Evolutionary conservation across 208 protist genomes (phyloP).

Genomic region (Leishmania braziliensis): DNA sequence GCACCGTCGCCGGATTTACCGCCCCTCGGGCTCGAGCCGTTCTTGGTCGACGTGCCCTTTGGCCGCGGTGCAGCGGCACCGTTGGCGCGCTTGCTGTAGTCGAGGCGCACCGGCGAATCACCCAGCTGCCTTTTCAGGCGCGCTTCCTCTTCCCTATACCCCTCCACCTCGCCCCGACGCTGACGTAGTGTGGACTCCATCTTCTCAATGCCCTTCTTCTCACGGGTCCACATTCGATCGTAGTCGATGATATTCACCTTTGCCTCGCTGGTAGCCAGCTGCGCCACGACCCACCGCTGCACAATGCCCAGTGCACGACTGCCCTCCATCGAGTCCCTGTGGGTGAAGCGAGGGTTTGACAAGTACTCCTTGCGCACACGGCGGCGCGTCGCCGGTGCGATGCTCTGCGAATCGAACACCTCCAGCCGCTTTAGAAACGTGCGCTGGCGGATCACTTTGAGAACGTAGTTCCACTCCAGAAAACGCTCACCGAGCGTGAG

Average conservation of each 20-base stretch:
- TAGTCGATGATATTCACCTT: constrained; percentile 19
- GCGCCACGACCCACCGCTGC: constrained; percentile 53
- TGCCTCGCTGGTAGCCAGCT: constrained; percentile 36
- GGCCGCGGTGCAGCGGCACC: background rate
- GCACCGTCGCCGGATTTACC: background rate
- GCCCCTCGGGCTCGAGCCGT: background rate
- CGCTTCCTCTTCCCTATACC: constrained; percentile 21
- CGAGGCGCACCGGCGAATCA: constrained; percentile 12
- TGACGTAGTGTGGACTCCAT: constrained; percentile 19
- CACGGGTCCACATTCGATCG: constrained; percentile 7
- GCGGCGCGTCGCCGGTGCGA: constrained; percentile 23
- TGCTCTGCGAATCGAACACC: constrained; percentile 42
- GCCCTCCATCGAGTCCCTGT: constrained; percentile 50
- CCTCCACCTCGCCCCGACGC: constrained; percentile 19
- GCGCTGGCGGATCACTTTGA: constrained; percentile 36
- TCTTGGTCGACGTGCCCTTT: background rate
- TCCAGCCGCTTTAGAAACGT: constrained; percentile 40
- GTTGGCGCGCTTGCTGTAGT: background rate
- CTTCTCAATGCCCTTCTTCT: constrained; percentile 20
- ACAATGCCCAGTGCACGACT: constrained; percentile 52
- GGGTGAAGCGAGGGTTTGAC: constrained; percentile 47
- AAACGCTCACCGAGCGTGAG: constrained; percentile 39
- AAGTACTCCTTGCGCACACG: constrained; percentile 34
- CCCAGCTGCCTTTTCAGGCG: constrained; percentile 11
- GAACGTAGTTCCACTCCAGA: constrained; percentile 30